phyloP scores from a whole-genome alignment of 768 basidiomycete genomes.

The Mycena filopes region DNA sequence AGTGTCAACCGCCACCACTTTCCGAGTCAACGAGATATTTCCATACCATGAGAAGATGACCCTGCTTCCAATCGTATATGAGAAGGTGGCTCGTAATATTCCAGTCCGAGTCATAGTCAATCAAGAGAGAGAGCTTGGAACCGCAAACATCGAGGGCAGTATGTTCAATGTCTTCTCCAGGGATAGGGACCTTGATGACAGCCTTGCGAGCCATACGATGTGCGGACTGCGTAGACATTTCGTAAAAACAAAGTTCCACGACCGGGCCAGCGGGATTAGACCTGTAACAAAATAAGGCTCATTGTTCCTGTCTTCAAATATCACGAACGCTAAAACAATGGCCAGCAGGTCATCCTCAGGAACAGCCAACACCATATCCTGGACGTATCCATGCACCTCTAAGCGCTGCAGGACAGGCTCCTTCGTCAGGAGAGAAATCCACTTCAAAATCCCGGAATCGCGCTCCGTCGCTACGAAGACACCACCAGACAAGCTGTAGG shows the following conservation, averaged over 20 bases:
- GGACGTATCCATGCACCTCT: conserved; percentile 1
- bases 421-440: not conserved
- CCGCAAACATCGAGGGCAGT: conserved; percentile 1
- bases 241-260: not conserved
- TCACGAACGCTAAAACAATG: conserved; percentile 3
- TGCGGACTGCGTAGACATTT: not conserved
- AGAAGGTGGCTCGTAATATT: too few relatives aligned
- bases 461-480: not conserved
- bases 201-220: not conserved
- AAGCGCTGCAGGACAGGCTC: not conserved
- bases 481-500: not conserved
- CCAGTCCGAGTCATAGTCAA: not conserved
- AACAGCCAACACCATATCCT: not conserved
- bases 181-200: not conserved
- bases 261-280: not conserved
- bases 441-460: not conserved
- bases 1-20: too few relatives aligned
- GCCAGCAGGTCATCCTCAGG: conserved; percentile 7
- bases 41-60: not conserved
- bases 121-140: not conserved
- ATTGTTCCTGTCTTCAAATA: not conserved
- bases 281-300: not conserved
- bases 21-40: too few relatives aligned
- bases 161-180: not conserved
- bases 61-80: too few relatives aligned